Base-by-base conservation (phyloP, 2,329 filamentous ascomycete species). In the Bipolaris cookei region DNA sequence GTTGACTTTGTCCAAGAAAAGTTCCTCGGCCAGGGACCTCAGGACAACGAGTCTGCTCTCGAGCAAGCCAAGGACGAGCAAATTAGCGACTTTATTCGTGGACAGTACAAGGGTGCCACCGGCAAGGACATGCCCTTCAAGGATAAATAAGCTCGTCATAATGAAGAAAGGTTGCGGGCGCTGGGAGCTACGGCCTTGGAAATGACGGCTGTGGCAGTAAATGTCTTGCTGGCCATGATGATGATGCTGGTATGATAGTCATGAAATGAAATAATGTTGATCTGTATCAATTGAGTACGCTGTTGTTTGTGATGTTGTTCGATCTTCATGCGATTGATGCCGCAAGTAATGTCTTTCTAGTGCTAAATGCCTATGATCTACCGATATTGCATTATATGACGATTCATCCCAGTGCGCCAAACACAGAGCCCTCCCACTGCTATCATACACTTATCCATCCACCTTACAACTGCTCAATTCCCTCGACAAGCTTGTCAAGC, bases 41-140 rank as follows among this genome's bases (percentile, higher is more conserved):
- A 95, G 79, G 66, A 72, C 58, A 75, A 76, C 49, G 73, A 76
- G 75, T 78, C 74, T 48, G 91, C 91, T 4, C 72, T 87, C 18
- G 91, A 96, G 79, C 91, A 96, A 78, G 89, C 88, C 67, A 93
- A 94, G 80, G 91, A 95, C 74, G 88, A 91, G 76, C 81, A 89
- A 74, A 90, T 93, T 66, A 87, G 85, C 25, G 88, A 92, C 74
- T 88, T 84, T 74, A 86, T 94, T 66, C 85, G 90, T 35, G 77
- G 76, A 39, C 80, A 89, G 76, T 93, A 92, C 83, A 92, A 91
- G 83, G 78, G 67, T 44, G 72, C 78, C 0, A 89, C 88, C 0
- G 91, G 91, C 56, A 85, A 78, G 5, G 90, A 93, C 6, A 74
- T 93, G 51, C 87, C 88, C 25, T 78, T 92, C 74, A 80, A 84